These are phyloP conservation scores for Dryadomyces sulphureus DNA, from an alignment of 2,329 filamentous ascomycete species.

Conservation along the genomic window DNA sequence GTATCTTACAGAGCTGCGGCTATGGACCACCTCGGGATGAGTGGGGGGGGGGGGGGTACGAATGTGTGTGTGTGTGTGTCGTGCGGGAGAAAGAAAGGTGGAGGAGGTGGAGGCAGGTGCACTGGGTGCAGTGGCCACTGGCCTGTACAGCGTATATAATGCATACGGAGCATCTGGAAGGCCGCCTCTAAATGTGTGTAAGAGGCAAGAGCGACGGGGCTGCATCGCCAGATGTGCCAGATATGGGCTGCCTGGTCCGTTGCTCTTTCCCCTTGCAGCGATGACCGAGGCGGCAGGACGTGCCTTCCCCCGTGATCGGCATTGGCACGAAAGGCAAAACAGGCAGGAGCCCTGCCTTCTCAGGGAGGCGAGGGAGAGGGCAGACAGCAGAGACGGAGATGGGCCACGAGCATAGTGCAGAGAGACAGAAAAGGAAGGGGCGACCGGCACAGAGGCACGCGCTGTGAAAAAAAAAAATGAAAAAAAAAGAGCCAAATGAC, in stretches of 20 bases:
- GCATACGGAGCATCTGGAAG: no score
- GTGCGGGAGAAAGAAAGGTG: background rate
- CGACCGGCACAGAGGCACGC: background rate
- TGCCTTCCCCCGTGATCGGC: no score
- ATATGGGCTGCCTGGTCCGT: no score
- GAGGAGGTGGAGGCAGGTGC: background rate
- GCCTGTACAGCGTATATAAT: no score
- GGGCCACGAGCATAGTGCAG: background rate
- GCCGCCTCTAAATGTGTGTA: background rate
- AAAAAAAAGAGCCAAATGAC: constrained; percentile 1
- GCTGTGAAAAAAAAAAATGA: background rate
- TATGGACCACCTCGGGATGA: background rate
- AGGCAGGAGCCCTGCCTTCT: no score
- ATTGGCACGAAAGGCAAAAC: no score
- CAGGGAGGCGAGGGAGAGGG: background rate
- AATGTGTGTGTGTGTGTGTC: background rate
- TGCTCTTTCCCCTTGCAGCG: no score
- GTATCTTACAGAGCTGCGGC: background rate
- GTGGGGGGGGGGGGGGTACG: background rate
- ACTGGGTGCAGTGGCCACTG: background rate
- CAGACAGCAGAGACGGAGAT: background rate
- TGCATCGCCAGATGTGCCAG: no score
- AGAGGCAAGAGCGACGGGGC: background rate
- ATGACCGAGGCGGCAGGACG: no score
- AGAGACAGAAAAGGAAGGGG: background rate